phyloP scores from a whole-genome alignment of 192 early-diverging fungal species.

The Funneliformis geosporum region DNA sequence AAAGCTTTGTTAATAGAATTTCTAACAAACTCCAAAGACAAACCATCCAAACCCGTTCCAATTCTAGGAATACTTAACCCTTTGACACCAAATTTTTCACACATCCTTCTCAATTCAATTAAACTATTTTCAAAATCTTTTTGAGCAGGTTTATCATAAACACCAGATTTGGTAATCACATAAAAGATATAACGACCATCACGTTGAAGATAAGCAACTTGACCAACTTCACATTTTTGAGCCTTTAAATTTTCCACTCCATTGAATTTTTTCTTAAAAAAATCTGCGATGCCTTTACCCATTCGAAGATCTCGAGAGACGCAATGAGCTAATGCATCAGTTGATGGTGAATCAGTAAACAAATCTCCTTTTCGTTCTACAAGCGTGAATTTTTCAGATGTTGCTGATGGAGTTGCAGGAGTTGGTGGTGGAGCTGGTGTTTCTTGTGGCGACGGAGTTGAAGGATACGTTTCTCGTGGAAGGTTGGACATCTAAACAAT shows the following conservation, averaged over 20 bases:
- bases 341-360: constrained; percentile 25
- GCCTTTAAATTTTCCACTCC: constrained; percentile 29
- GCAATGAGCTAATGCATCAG: constrained; percentile 35
- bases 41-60: constrained; percentile 28
- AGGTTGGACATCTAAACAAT: background rate
- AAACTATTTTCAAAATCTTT: constrained; percentile 32
- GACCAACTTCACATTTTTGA: constrained; percentile 37
- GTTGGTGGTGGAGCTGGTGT: background rate
- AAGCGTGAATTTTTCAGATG: constrained; percentile 15
- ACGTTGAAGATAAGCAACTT: constrained; percentile 37
- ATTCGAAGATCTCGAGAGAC: constrained; percentile 36
- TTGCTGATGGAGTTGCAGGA: background rate
- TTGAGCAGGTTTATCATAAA: constrained; percentile 29
- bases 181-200: constrained; percentile 40
- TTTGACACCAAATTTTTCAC: constrained; percentile 35
- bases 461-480: background rate
- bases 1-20: constrained; percentile 10
- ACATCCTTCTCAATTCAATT: constrained; percentile 30
- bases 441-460: background rate
- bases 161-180: constrained; percentile 34
- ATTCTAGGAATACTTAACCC: constrained; percentile 36
- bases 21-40: constrained; percentile 25
- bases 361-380: constrained; percentile 40
- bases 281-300: constrained; percentile 36
- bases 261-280: constrained; percentile 33